Evolutionary conservation across 2,329 filamentous ascomycete genomes (phyloP), one percentile per base, ranked within the genome.

Genomic region (Emmonsia crescens): DNA sequence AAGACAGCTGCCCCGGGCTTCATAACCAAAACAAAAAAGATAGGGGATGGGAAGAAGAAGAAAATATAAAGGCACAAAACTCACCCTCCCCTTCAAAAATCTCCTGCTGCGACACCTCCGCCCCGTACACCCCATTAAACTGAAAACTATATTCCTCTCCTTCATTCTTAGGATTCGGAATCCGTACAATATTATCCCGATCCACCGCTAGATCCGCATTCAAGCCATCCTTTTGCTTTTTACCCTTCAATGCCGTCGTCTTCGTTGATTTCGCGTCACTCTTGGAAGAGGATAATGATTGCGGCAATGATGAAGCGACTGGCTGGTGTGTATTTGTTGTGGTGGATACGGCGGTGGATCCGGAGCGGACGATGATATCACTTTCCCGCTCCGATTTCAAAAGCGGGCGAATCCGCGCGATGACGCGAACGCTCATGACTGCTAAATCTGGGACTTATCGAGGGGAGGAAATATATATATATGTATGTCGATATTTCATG

Each of bases 131-230:
- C 67, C 89, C 85, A 79, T 94, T 95, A 81, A 97, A 97, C 59
- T 92, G 85, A 74, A 97, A 99, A 60, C 89, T 91, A 76, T 92
- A 97, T 71, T 92, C 89, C 76, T 97, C 93, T 27, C 83, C 80
- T 66, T 90, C 89, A 71, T 96, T 96, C 79, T 94, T 96, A 0
- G 93, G 92, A 72, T 91, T 96, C 3, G 93, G 93, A 69, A 97
- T 95, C 73, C 89, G 88, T 71, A 97, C 85, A 36, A 95, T 78
- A 31, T 83, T 84, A 24, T 85, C 81, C 66, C 81, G 82, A 66
- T 82, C 83, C 55, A 83, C 19, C 24, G 9, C 36, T 44, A 31
- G 36, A 21, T 12, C 55, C 14, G 12, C 16, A n/a, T 52, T 52
- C 24, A 14, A 71, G 52, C 71, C 54, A 33, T 65, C 62, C 60